These are phyloP conservation scores for Mycena epipterygia DNA, from an alignment of 768 basidiomycete species.

Conservation along the genomic window DNA sequence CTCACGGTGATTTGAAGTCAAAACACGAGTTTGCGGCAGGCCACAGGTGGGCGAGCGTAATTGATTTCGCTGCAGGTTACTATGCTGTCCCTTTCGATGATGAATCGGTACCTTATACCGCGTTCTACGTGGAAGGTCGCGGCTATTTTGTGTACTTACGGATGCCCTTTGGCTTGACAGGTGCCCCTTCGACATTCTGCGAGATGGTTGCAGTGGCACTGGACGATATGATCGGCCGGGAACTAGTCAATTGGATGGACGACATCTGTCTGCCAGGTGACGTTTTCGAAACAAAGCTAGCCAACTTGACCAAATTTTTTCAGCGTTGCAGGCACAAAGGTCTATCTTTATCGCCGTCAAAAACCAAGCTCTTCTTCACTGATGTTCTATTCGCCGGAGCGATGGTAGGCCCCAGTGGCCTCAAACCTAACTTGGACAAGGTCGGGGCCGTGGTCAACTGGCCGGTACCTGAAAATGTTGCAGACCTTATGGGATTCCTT, in stretches of 20 bases:
- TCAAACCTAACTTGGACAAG: neutral
- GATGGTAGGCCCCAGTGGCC: neutral
- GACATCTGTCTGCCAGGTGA: slow-evolving; percentile 51
- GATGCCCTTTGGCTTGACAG: slow-evolving; percentile 59
- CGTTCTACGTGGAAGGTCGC: slow-evolving; percentile 53
- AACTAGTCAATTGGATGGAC: slow-evolving; percentile 54
- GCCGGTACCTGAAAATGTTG: slow-evolving; percentile 39
- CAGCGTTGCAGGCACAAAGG: slow-evolving; percentile 42
- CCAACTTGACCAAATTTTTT: slow-evolving; percentile 40
- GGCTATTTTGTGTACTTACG: slow-evolving; percentile 52
- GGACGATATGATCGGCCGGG: slow-evolving; percentile 41
- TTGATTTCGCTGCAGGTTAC: slow-evolving; percentile 45
- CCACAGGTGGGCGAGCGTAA: slow-evolving; percentile 32
- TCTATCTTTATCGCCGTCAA: slow-evolving; percentile 53
- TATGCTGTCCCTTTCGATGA: slow-evolving; percentile 40
- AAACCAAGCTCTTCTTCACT: slow-evolving; percentile 51
- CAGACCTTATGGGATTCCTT: no score
- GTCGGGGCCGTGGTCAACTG: neutral
- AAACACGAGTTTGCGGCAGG: slow-evolving; percentile 52
- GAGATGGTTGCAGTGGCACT: slow-evolving; percentile 44
- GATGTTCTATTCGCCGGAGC: slow-evolving; percentile 54
- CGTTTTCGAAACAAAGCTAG: slow-evolving; percentile 45
- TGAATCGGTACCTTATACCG: slow-evolving; percentile 44
- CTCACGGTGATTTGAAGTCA: slow-evolving; percentile 51
- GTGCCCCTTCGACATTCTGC: slow-evolving; percentile 52